These are phyloP conservation scores for Prunus dulcis DNA, from an alignment of 306 rosid genomes.

Conservation along the genomic window DNA sequence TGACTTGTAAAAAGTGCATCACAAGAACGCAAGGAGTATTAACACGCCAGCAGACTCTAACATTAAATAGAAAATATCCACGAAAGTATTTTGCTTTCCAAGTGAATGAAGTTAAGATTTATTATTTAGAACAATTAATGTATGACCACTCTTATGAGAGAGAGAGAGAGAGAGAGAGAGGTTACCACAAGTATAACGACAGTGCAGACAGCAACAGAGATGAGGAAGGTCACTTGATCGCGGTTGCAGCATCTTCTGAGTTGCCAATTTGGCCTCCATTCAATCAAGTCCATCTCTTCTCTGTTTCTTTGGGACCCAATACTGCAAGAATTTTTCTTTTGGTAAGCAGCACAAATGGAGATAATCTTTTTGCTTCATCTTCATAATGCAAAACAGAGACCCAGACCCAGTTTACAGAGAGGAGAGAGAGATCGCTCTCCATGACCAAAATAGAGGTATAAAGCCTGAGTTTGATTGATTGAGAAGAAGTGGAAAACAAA, in stretches of 20 bases:
- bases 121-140: not conserved
- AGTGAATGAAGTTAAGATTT: not conserved
- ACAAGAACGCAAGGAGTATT: not conserved
- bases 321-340: conserved; percentile 1
- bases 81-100: not conserved
- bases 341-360: not conserved
- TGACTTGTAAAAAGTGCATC: not conserved
- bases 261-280: conserved; percentile 55
- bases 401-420: no score
- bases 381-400: not conserved
- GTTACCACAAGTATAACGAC: conserved; percentile 54
- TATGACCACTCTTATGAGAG: not conserved
- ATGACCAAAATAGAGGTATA: no score
- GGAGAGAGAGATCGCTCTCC: no score
- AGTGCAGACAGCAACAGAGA: conserved; percentile 42
- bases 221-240: conserved; percentile 52
- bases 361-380: not conserved
- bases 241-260: conserved; percentile 60
- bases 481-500: no score
- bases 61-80: not conserved
- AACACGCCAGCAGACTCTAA: not conserved
- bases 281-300: conserved; percentile 8
- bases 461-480: no score
- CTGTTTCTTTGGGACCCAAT: not conserved
- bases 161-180: conserved; percentile 2